A percentile compares a stretch with the other conserved stretches of the same genome.
Conservation (phyloP, 768 basidiomycete species). For the Coprinopsis marcescibilis region DNA sequence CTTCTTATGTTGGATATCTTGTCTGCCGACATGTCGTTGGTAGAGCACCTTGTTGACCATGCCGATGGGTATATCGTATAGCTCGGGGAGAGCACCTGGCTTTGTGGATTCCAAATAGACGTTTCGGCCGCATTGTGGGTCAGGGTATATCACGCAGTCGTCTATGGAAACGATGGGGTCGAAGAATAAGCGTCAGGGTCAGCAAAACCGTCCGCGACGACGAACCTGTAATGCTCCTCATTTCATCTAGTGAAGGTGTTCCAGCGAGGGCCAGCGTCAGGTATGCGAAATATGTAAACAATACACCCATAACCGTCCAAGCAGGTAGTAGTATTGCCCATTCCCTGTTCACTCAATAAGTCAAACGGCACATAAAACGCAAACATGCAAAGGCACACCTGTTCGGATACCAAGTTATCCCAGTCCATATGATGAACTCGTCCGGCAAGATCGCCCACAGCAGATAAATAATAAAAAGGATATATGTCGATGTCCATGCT, state of each 20-base stretch:
- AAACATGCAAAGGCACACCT: conserved; percentile 42
- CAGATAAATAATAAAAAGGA: conserved; percentile 64
- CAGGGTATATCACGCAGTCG: conserved; percentile 12
- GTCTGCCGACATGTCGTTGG: conserved; percentile 13
- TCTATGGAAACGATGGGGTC: neutral
- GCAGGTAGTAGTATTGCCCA: conserved; percentile 82
- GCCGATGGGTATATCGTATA: conserved; percentile 81
- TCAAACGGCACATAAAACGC: neutral
- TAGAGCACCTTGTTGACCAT: conserved; percentile 75
- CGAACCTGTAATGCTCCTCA: conserved; percentile 63
- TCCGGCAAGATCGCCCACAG: conserved; percentile 82
- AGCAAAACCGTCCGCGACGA: neutral
- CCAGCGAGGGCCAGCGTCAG: conserved; percentile 66
- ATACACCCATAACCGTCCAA: conserved; percentile 62
- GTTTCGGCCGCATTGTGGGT: conserved; percentile 26
- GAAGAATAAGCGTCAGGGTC: neutral
- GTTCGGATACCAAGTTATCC: conserved; percentile 84
- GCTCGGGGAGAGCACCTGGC: conserved; percentile 47
- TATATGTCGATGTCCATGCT: conserved; percentile 72
- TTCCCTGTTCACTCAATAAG: conserved; percentile 45
- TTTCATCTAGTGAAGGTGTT: conserved; percentile 66
- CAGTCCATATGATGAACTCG: conserved; percentile 54
- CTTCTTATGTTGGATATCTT: neutral
- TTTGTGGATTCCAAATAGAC: conserved; percentile 48
- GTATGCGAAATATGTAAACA: conserved; percentile 75